These are phyloP conservation scores for Trichoderma cornu-damae DNA, from an alignment of 2,329 filamentous ascomycete genomes.

Conservation along the genomic window DNA sequence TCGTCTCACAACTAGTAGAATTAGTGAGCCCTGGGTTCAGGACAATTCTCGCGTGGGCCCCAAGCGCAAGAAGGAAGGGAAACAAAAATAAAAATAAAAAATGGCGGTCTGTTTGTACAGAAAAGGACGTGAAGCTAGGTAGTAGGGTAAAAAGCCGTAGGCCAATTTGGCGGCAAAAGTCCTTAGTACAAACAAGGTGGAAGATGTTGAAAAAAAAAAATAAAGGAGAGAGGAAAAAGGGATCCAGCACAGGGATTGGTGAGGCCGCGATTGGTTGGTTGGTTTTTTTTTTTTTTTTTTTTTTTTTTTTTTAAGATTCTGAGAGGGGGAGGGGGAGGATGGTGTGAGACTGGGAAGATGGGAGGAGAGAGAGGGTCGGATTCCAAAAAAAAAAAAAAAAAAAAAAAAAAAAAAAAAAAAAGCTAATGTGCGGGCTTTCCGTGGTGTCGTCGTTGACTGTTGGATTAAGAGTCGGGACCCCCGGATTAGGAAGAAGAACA, in stretches of 20 bases:
- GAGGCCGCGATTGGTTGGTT: not conserved
- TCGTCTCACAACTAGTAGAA: conserved; percentile 4
- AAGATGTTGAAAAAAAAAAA: too few relatives aligned
- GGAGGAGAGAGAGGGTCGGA: not conserved
- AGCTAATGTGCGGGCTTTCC: too few relatives aligned
- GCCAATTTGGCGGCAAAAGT: not conserved
- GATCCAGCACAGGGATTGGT: not conserved
- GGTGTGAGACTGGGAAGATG: not conserved
- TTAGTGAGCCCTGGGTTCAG: conserved; percentile 6
- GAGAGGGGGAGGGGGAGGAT: not conserved
- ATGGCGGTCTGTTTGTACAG: not conserved
- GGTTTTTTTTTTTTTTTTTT: too few relatives aligned
- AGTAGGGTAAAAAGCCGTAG: too few relatives aligned
- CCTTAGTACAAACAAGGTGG: not conserved
- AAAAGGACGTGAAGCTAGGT: not conserved
- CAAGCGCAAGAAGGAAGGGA: not conserved
- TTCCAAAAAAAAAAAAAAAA: too few relatives aligned
- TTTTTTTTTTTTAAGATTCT: not conserved
- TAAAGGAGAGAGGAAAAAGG: not conserved
- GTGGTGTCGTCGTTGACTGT: too few relatives aligned
- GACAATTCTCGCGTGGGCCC: not conserved
- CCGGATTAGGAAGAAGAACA: too few relatives aligned
- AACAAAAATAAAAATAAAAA: not conserved
- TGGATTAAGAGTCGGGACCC: too few relatives aligned
- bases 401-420: too few relatives aligned